These are phyloP conservation scores for Trebouxia sp. DNA, from an alignment of 139 green algal genomes.

Conservation along the genomic window DNA sequence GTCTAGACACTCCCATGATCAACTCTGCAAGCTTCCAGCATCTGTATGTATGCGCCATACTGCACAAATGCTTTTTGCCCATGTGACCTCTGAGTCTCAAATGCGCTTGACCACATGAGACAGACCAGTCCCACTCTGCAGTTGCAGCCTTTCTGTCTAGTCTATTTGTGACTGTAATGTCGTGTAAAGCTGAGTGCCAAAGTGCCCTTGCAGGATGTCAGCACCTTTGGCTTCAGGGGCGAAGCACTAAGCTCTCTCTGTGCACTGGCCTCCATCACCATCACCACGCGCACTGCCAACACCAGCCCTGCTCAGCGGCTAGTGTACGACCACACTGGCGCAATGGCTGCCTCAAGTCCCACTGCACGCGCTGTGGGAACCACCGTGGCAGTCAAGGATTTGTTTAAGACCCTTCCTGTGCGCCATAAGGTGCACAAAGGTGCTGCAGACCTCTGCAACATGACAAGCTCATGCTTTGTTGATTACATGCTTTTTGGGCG, in stretches of 20 bases:
- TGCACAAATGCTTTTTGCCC: no score
- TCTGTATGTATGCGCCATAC: no score
- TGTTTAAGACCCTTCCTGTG: slow-evolving; percentile 92
- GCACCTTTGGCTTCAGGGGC: slow-evolving; percentile 94
- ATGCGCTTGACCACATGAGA: no score
- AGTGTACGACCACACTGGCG: slow-evolving; percentile 70
- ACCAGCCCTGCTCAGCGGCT: slow-evolving; percentile 60
- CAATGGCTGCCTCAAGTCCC: slow-evolving; percentile 34
- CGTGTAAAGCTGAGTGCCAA: no score
- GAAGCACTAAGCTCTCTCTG: slow-evolving; percentile 95
- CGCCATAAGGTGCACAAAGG: slow-evolving; percentile 63
- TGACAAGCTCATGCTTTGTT: no score
- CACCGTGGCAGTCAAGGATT: slow-evolving; percentile 78
- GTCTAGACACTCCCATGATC: not conserved
- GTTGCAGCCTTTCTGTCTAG: no score
- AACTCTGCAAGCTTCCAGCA: no score
- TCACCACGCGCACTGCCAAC: slow-evolving; percentile 81
- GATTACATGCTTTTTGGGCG: no score
- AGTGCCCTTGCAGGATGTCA: slow-evolving; percentile 58
- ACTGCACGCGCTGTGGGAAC: slow-evolving; percentile 81
- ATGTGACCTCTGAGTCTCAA: no score
- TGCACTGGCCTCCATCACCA: slow-evolving; percentile 67
- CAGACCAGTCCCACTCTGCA: no score
- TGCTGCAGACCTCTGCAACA: no score
- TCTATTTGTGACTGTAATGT: no score